Base-by-base conservation (phyloP, 2,329 filamentous ascomycete species). In the Phialemonium atrogriseum region DNA sequence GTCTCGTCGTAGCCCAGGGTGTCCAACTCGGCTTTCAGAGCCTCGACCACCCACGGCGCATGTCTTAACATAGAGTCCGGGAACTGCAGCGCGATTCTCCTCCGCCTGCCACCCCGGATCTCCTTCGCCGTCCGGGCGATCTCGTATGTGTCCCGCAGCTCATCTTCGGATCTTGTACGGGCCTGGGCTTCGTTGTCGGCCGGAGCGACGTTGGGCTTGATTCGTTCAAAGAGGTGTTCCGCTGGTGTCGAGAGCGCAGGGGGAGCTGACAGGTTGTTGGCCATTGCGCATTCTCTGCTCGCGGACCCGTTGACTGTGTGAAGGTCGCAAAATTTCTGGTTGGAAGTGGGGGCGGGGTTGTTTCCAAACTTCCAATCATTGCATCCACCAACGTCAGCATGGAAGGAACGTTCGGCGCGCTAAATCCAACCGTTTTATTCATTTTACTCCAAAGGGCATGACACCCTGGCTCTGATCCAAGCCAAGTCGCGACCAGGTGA, bases 11-110 rank as follows among this genome's bases (percentile, higher is more conserved):
- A 10, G 1, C 19, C 37, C 10, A 48, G 23, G 20, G 38, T 40
- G 4, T 38, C 48, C 19, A 65, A 46, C 29, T 59, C 58, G 8
- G 36, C 32, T 10, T 41, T 42, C 39, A 94, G 58, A 1, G 76
- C 62, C 33, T 80, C 76, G 35, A 81, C 86, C 1, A 95, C 84
- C 35, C 81, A 70, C 5, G 86, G 81, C 7, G 84, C 85, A 66
- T 98, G 87, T 1, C 74, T 67, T 1, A 98, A 71, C 85, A 96
- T 94, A 17, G 80, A 70, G 59, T 98, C 91, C 0, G 91, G 89
- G 46, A 98, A 96, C 52, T 98, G 91, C n/a, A 98, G 62, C 1
- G 87, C 91, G 19, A 98, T 73, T 30, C 82, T 73, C 40, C 62
- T 72, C 73, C 85, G 94, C 54, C 68, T 68, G 25, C 77, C 81